A percentile compares a stretch with the other conserved stretches of the same genome.
Evolutionary conservation across 768 basidiomycete species (phyloP).

Genomic region (Lanmaoa pseudosensibilis): DNA sequence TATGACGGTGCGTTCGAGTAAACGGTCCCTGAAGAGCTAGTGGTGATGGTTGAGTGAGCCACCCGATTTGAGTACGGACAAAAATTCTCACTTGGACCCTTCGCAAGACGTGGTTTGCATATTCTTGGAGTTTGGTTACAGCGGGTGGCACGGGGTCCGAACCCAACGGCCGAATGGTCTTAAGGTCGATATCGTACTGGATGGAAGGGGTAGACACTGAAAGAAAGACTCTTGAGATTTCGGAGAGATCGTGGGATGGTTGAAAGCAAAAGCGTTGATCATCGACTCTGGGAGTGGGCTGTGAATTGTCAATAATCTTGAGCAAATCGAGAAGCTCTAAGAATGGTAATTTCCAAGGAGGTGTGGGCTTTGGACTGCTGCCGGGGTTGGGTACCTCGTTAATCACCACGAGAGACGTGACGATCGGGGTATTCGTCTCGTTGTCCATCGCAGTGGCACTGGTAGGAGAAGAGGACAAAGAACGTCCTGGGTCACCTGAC

Average conservation of each 20-base stretch:
- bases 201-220: not conserved
- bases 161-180: not conserved
- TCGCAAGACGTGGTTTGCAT: constrained; percentile 3
- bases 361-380: not conserved
- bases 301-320: not conserved
- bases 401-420: constrained; percentile 10
- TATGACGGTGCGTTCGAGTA: constrained; percentile 1
- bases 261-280: constrained; percentile 15
- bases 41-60: not conserved
- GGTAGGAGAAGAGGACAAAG: constrained; percentile 5
- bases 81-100: constrained; percentile 2
- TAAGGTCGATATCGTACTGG: constrained; percentile 11
- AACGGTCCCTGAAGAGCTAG: constrained; percentile 11
- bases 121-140: constrained; percentile 11
- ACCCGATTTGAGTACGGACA: not conserved
- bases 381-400: not conserved
- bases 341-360: constrained; percentile 13
- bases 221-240: constrained; percentile 12
- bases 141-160: not conserved
- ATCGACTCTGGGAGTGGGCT: not conserved
- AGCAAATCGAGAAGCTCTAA: constrained; percentile 10
- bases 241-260: constrained; percentile 10
- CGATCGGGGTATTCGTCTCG: not conserved
- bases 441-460: constrained; percentile 15
- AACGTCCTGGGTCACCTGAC: constrained; percentile 4